Percentiles rank a stretch among this genome's conserved stretches.
Conservation (phyloP, 1,139 yeast species). For the Lodderomyces beijingensis region DNA sequence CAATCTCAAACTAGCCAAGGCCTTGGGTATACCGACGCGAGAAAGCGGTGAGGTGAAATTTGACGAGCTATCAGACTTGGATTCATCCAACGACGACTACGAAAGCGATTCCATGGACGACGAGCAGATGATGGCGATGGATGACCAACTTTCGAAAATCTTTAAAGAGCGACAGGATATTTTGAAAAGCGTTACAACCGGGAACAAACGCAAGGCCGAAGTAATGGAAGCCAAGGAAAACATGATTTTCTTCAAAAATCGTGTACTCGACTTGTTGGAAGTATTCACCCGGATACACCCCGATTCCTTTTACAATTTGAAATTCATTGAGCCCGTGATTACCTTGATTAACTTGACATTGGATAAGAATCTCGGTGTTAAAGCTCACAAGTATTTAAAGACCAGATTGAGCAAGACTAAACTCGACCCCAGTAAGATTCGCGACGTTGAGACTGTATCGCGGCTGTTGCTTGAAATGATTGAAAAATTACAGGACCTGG, state of each 20-base stretch:
- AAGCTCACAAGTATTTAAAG: slow-evolving; percentile 70
- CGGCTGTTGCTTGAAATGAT: slow-evolving; percentile 23
- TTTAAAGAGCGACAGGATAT: slow-evolving; percentile 78
- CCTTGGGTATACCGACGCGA: slow-evolving; percentile 63
- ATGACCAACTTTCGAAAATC: slow-evolving; percentile 75
- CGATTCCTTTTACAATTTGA: slow-evolving; percentile 36
- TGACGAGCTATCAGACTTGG: slow-evolving; percentile 29
- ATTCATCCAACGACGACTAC: slow-evolving; percentile 32
- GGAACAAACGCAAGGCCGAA: slow-evolving; percentile 66
- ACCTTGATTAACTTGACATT: slow-evolving; percentile 58
- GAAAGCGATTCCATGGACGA: slow-evolving; percentile 90
- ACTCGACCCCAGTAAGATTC: slow-evolving; percentile 18
- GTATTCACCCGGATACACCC: slow-evolving; percentile 50
- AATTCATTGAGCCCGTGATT: slow-evolving; percentile 57
- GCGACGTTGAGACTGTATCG: slow-evolving; percentile 13
- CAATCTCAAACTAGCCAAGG: slow-evolving; percentile 69
- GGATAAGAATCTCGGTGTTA: slow-evolving; percentile 66
- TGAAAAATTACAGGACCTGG: slow-evolving; percentile 35
- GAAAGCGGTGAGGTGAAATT: slow-evolving; percentile 43
- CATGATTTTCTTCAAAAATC: slow-evolving; percentile 72
- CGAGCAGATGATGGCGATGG: slow-evolving; percentile 95
- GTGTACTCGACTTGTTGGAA: slow-evolving; percentile 75
- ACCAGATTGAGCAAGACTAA: slow-evolving; percentile 56
- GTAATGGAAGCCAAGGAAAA: slow-evolving; percentile 73
- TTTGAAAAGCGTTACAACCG: slow-evolving; percentile 44